Base-by-base conservation (phyloP, 2,329 filamentous ascomycete species). In the Calonectria ilicicola region DNA sequence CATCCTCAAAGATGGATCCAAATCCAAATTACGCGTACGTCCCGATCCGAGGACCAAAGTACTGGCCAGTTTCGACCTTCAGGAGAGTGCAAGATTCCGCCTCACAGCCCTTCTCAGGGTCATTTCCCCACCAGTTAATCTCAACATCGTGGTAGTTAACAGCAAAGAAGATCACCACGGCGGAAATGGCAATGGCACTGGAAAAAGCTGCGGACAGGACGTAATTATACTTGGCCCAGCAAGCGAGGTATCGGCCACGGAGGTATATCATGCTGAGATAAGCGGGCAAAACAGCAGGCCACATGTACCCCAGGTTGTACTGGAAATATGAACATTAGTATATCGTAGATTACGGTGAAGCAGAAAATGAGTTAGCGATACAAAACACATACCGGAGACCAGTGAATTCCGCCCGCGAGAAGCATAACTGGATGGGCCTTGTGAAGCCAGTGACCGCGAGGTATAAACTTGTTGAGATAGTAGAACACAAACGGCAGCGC, bases 151-250 rank as follows among this genome's bases (percentile, higher is more conserved):
- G 78, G 75, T 83, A 87, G 70, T 86, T 83, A 6, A 89, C 80
- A 1, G 84, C 83, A 69, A 89, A 90, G 80, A 89, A 87, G 63
- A 89, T 87, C 53, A 89, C 74, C n/a, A 89, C 80, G 5, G 82
- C 87, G 0, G 86, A 78, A 38, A 89, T 82, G 10, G 87, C 87
- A 23, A 89, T 84, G 1, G 83, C 87, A 0, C 84, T 82, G 2
- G 83, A 85, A 70, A 87, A 85, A 1, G 87, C 82, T 1, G 87
- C 86, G 1, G 87, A 87, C 2, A 88, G 80, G 6, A 88, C 86
- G 67, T 87, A 89, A 74, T 88, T 85, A 76, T 84, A 84, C 81
- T 88, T 88, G 69, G 86, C 83, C 87, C 88, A 90, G 74, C 88
- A 86, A 0, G 77, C 83, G 19, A 87, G 82, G 75, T 85, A 87